Evolutionary conservation across 2,329 filamentous ascomycete species (phyloP), one percentile per base, ranked within the genome.

Genomic region (Fusarium oxysporum): DNA sequence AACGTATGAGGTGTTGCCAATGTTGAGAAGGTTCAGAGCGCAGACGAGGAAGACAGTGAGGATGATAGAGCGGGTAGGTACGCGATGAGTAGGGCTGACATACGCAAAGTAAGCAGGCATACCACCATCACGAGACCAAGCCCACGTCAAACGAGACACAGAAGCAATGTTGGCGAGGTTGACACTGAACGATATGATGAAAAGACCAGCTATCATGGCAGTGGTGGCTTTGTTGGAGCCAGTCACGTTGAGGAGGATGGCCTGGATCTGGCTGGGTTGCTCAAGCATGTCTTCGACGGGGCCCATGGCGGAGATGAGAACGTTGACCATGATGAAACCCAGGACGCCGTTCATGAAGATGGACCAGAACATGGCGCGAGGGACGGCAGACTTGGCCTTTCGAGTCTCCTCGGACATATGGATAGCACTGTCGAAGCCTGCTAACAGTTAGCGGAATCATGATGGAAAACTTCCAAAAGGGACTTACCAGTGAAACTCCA

Each of bases 301-400:
- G 8, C 75, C 75, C 75, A 77, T 77, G 4, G 73, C 66, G 2
- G 75, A 75, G n/a, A 77, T 75, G 5, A 77, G 65, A 10, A 77
- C 71, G 23, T 77, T 77, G 13, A 77, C 75, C 75, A 77, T 77
- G 48, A 77, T n/a, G 51, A 77, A 77, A 10, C 75, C 75, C 13
- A 77, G 73, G 4, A 71, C 58, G 11, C 75, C 75, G 13, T 77
- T 77, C 75, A 77, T 77, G 41, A 77, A 76, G 53, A 77, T 77
- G n/a, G 75, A 77, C 75, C 75, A 77, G 57, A 77, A 77, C 75
- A 77, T 77, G 23, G 75, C 75, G 7, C 75, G 51, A 6, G 75
- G 75, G 1, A 77, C 75, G 3, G 75, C 75, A 0, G 75, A 77
- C 51, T 77, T 77, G 5, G 75, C 75, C 19, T 73, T 75, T 33